Evolutionary conservation across 441 rosid species (phyloP).

Genomic region (Kokia cookei): DNA sequence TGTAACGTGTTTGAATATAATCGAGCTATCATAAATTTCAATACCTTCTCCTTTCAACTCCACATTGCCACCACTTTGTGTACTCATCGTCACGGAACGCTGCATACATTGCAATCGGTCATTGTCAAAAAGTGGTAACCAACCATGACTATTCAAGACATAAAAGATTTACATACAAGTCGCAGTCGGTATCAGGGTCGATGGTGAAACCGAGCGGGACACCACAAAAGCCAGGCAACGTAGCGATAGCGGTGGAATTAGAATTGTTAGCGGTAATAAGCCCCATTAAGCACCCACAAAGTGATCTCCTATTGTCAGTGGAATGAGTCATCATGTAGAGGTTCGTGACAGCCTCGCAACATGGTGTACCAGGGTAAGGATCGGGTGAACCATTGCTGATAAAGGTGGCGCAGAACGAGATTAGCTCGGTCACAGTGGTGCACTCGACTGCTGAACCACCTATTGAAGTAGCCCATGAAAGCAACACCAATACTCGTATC

Average conservation of each 20-base stretch:
- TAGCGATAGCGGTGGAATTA: conserved; percentile 64
- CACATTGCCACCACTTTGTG: not conserved
- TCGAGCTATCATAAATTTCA: not conserved
- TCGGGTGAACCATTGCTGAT: conserved; percentile 59
- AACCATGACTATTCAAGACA: not conserved
- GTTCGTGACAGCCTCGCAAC: conserved; percentile 60
- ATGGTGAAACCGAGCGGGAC: conserved; percentile 56
- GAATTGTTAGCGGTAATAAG: conserved; percentile 41
- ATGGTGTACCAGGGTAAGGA: conserved; percentile 63
- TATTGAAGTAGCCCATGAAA: conserved; percentile 15
- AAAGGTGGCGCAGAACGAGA: conserved; percentile 55
- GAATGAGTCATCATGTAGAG: conserved; percentile 41
- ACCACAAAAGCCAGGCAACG: conserved; percentile 75
- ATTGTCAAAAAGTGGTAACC: not conserved
- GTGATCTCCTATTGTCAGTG: conserved; percentile 21
- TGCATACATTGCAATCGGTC: conserved; percentile 8
- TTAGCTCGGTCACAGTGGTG: conserved; percentile 43
- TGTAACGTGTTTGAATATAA: not conserved
- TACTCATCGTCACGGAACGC: conserved; percentile 10
- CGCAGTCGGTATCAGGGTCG: conserved; percentile 61
- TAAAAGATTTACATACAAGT: conserved; percentile 21
- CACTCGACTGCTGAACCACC: conserved; percentile 33
- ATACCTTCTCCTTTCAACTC: not conserved
- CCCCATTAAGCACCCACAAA: conserved; percentile 57
- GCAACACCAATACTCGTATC: conserved; percentile 4